A percentile compares a stretch with the other conserved stretches of the same genome.
Evolutionary conservation across 176 grass and related monocot genomes (phyloP).

Genomic region (Areca catechu): DNA sequence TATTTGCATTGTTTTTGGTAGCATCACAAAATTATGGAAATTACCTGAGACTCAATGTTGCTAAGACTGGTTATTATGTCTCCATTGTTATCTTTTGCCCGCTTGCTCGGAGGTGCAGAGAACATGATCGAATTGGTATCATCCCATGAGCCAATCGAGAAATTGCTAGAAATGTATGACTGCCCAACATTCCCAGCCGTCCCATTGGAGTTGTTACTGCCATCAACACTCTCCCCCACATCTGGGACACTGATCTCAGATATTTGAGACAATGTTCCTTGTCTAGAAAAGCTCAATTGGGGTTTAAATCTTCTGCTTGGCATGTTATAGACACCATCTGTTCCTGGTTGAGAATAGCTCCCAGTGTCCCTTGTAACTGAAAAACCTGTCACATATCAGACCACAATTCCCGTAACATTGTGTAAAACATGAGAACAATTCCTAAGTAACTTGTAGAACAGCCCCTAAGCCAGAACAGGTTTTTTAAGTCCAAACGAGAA

Average conservation of each 20-base stretch:
- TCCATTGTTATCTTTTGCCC: slow-evolving; percentile 27
- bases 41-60: slow-evolving; percentile 73
- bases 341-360: slow-evolving; percentile 34
- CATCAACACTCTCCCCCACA: slow-evolving; percentile 39
- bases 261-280: slow-evolving; percentile 53
- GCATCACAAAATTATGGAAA: not conserved
- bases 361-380: slow-evolving; percentile 28
- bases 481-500: too few species aligned
- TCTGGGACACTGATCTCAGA: slow-evolving; percentile 57
- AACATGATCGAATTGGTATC: slow-evolving; percentile 92
- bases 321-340: not conserved
- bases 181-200: slow-evolving; percentile 18
- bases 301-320: slow-evolving; percentile 33
- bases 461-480: too few species aligned
- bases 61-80: slow-evolving; percentile 54
- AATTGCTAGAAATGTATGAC: slow-evolving; percentile 47
- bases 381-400: slow-evolving; percentile 19
- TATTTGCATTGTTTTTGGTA: not conserved
- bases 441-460: too few species aligned
- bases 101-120: slow-evolving; percentile 48
- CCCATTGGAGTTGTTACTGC: slow-evolving; percentile 40
- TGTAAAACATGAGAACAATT: too few species aligned
- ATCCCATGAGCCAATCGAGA: slow-evolving; percentile 81
- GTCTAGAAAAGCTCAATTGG: slow-evolving; percentile 71
- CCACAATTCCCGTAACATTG: too few species aligned